phyloP scores from a whole-genome alignment of 2,329 filamentous ascomycete species.

The Botrytis byssoidea region DNA sequence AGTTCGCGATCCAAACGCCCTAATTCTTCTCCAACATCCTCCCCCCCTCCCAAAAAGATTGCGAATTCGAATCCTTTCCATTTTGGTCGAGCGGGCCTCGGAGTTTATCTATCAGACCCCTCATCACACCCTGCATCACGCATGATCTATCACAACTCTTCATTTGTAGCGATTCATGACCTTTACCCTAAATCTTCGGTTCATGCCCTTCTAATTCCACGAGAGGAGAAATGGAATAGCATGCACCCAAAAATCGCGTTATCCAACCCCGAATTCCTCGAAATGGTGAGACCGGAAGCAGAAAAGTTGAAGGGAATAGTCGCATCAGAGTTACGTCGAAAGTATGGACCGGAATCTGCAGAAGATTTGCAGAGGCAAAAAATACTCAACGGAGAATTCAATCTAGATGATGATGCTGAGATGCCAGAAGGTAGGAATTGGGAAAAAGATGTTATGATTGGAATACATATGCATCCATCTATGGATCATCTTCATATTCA shows the following conservation, averaged over 20 bases:
- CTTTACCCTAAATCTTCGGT: constrained; percentile 81
- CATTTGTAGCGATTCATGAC: constrained; percentile 78
- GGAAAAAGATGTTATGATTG: constrained; percentile 68
- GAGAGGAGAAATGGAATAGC: constrained; percentile 57
- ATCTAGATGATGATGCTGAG: constrained; percentile 47
- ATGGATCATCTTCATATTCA: constrained; percentile 95
- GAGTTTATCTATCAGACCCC: constrained; percentile 64
- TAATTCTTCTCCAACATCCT: not conserved
- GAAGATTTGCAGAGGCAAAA: constrained; percentile 61
- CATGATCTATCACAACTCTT: constrained; percentile 64
- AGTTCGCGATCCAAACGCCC: constrained; percentile 11
- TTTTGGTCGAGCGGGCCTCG: constrained; percentile 59
- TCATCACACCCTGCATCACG: constrained; percentile 55
- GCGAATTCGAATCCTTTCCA: constrained; percentile 31
- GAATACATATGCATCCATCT: constrained; percentile 82
- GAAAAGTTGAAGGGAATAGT: constrained; percentile 62
- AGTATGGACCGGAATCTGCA: constrained; percentile 61
- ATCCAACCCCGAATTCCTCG: constrained; percentile 67
- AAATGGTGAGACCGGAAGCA: constrained; percentile 59
- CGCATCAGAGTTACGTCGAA: constrained; percentile 70
- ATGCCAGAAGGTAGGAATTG: constrained; percentile 77
- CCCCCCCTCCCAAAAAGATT: constrained; percentile 20
- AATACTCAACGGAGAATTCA: constrained; percentile 59
- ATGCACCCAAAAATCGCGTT: constrained; percentile 78
- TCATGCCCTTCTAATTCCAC: constrained; percentile 85